Evolutionary conservation across 345 rosid genomes (phyloP).

Genomic region (Brassica carinata): DNA sequence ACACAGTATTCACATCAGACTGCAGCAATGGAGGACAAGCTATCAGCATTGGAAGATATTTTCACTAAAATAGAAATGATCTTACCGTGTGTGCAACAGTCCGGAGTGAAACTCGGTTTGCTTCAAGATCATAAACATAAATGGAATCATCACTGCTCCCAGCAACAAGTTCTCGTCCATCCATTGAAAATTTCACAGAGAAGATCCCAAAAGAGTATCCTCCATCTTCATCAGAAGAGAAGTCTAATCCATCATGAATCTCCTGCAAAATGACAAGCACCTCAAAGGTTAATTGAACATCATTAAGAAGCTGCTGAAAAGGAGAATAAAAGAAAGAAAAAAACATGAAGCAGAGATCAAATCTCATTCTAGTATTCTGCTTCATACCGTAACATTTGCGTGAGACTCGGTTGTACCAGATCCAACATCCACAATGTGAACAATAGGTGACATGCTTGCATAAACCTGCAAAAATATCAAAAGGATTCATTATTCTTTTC

Average conservation of each 20-base stretch:
- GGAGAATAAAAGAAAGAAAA: too few relatives aligned
- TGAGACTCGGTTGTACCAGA: slow-evolving; percentile 59
- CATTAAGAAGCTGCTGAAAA: slow-evolving; percentile 12
- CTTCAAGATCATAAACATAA: slow-evolving; percentile 80
- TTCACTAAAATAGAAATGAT: background rate
- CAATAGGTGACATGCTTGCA: slow-evolving; percentile 89
- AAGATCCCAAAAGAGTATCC: slow-evolving; percentile 77
- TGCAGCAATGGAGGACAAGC: slow-evolving; percentile 51
- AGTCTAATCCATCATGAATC: slow-evolving; percentile 85
- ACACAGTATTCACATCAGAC: slow-evolving; percentile 96
- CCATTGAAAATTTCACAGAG: slow-evolving; percentile 86
- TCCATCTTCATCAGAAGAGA: slow-evolving; percentile 55
- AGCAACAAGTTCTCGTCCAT: slow-evolving; percentile 90
- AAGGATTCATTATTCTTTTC: background rate
- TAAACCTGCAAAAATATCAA: slow-evolving; percentile 65
- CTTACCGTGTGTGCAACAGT: slow-evolving; percentile 71
- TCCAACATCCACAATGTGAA: slow-evolving; percentile 70
- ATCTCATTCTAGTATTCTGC: too few relatives aligned
- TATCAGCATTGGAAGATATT: background rate
- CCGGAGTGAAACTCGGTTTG: slow-evolving; percentile 72
- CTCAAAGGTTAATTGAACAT: slow-evolving; percentile 7
- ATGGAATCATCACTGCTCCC: slow-evolving; percentile 83
- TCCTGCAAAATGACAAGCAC: slow-evolving; percentile 56
- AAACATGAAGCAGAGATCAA: too few relatives aligned
- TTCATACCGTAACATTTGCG: slow-evolving; percentile 81